phyloP scores from a whole-genome alignment of 73 alveolate genomes.

The Paramecium bursaria region DNA sequence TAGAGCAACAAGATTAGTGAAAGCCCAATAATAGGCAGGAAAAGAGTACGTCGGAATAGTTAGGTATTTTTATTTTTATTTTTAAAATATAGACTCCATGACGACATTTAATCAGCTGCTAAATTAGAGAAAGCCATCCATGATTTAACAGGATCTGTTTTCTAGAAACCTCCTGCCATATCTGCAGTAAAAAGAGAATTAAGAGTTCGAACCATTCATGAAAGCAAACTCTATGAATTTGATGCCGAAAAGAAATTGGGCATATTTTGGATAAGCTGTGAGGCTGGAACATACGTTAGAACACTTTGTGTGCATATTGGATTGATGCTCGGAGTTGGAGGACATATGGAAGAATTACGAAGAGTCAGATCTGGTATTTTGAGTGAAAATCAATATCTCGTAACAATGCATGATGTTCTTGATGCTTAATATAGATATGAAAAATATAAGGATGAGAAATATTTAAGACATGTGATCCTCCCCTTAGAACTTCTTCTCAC shows the following conservation, averaged over 20 bases:
- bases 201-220: conserved; percentile 97
- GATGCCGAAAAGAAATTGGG: conserved; percentile 96
- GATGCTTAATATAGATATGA: conserved; percentile 96
- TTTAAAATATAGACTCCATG: conserved; percentile 55
- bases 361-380: conserved; percentile 96
- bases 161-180: conserved; percentile 98
- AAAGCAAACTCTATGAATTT: conserved; percentile 96
- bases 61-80: conserved; percentile 84
- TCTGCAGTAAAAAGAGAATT: conserved; percentile 99
- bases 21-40: conserved; percentile 94
- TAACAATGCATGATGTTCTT: conserved; percentile 99
- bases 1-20: conserved; percentile 99
- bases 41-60: conserved; percentile 98
- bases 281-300: conserved; percentile 99
- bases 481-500: conserved; percentile 98
- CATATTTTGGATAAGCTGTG: conserved; percentile 96
- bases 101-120: conserved; percentile 53
- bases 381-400: conserved; percentile 94
- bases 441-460: conserved; percentile 96
- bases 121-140: conserved; percentile 91
- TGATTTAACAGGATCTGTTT: conserved; percentile 95
- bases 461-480: conserved; percentile 97
- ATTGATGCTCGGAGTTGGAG: conserved; percentile 97
- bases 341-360: conserved; percentile 99
- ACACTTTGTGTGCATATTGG: conserved; percentile 99